Conservation (phyloP, 2,329 filamentous ascomycete genomes). For the Stromatinia cepivora region DNA sequence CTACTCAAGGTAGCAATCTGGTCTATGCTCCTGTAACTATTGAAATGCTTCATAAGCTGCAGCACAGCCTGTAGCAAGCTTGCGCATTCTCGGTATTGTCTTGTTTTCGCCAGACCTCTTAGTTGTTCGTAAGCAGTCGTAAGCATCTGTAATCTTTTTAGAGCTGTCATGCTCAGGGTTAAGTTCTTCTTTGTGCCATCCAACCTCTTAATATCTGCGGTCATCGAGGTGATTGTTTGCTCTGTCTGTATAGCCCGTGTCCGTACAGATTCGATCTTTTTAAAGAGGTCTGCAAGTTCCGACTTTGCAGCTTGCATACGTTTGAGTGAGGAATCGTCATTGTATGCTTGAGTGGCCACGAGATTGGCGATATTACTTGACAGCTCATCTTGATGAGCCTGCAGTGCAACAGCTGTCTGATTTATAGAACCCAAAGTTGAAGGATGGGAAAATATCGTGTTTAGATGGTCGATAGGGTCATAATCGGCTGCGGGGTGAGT, state of each 20-base stretch:
- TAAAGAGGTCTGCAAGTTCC: constrained; percentile 86
- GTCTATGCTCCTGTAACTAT: constrained; percentile 95
- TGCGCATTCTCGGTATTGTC: constrained; percentile 93
- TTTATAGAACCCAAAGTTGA: constrained; percentile 77
- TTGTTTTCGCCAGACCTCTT: constrained; percentile 74
- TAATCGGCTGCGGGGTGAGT: constrained; percentile 64
- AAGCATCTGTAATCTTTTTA: constrained; percentile 97
- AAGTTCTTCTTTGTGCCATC: constrained; percentile 97
- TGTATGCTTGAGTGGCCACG: constrained; percentile 74
- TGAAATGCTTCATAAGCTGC: constrained; percentile 98
- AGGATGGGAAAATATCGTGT: constrained; percentile 88
- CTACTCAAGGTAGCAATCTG: constrained; percentile 93
- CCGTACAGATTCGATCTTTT: constrained; percentile 91
- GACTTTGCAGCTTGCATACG: constrained; percentile 89
- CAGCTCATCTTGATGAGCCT: constrained; percentile 77
- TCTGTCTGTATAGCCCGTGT: constrained; percentile 89
- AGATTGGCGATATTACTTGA: constrained; percentile 74
- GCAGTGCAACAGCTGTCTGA: constrained; percentile 71
- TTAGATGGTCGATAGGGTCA: constrained; percentile 89
- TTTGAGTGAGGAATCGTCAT: constrained; percentile 82
- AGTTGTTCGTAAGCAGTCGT: constrained; percentile 99
- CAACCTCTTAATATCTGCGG: constrained; percentile 94
- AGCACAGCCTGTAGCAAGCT: constrained; percentile 92
- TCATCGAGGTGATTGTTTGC: constrained; percentile 96
- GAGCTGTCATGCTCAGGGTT: constrained; percentile 93